Base-by-base conservation (phyloP, 1,139 yeast species). In the Blastobotrys petasosporus region DNA sequence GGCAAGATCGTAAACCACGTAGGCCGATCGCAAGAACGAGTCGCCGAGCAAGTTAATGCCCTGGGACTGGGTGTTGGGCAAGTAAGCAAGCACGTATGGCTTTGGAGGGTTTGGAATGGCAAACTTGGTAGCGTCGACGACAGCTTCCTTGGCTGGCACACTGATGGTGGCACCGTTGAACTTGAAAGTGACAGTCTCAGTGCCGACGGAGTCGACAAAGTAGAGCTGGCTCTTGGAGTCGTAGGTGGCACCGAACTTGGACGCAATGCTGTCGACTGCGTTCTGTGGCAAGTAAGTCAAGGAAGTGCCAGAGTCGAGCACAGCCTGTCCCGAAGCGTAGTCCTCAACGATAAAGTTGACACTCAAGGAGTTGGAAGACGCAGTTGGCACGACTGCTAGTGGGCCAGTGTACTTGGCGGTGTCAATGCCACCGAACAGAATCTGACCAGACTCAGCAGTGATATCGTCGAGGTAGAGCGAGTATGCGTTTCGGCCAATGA, bases 1-100 rank as follows among this genome's bases (percentile, higher is more conserved):
- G 31, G 82, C 90, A 50, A 84, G 67, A 62, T 87, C 88, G 57
- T 76, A 86, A 37, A 86, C 95, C 46, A 81, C 77, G 61, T 87
- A 87, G 7, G 85, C 88, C 44, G 77, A 71, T 50, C 86, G 74
- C 57, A 88, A 67, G 65, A 86, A 80, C 30, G 81, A 75, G 63
- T 85, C 95, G 39, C 96, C 96, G 11, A 86, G 61, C 12, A 78
- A 68, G 40, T 52, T 52, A 49, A 63, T 56, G 39, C 57, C 53
- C 46, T 54, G 42, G 15, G 60, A 31, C 48, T 55, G 54, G 12
- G 41, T 40, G 40, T 56, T 58, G 13, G 64, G 58, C 34, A 50
- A 39, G 31, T 54, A 41, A n/a, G 56, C 36, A 31, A 55, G 42
- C 17, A 53, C 44, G 32, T 53, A 53, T 12, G 45, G 43, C 44